Evolutionary conservation across 2,329 filamentous ascomycete genomes (phyloP), one percentile per base, ranked within the genome.

Genomic region (Botryotinia calthae): DNA sequence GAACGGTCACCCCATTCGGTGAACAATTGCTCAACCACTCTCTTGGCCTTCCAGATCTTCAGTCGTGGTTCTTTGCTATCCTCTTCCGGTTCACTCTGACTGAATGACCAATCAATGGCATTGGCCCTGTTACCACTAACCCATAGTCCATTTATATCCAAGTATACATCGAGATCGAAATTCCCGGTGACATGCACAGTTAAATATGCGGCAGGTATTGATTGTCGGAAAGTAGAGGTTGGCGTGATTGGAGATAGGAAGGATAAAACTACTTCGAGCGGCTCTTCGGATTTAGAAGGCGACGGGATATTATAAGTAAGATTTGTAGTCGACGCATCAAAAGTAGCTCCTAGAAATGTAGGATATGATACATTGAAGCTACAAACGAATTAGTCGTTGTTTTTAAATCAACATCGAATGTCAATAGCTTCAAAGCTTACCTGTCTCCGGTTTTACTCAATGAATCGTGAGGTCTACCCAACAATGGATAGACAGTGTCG

Each of bases 121-220:
- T 87, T 93, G 48, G 87, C 89, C 67, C 89, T 84, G 76, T 94
- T 87, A 28, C 93, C 93, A 78, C 91, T 96, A 74, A 94, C 91
- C 93, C 93, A 97, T 79, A 94, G 90, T 12, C 91, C 91, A 78
- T 93, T 92, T 71, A 92, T 76, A 79, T 93, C 91, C 73, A 91
- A 82, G 77, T 92, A 93, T 66, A 91, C 79, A 78, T 89, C 87
- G 20, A 93, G 83, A 75, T 90, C 85, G 68, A 90, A 87, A 75
- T 84, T 85, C 8, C 93, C 93, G 74, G 90, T 86, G 20, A 92
- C 91, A 78, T 90, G 83, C 58, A 95, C 85, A 9, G 88, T 91
- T 74, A 97, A 79, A 80, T 97, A 97, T 40, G 91, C 90, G 18
- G 93, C 93, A n/a, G 94, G 94, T 54, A 80, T 80, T 10, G 80